phyloP scores from a whole-genome alignment of 2,329 filamentous ascomycete species.

The Aspergillus novofumigatus region DNA sequence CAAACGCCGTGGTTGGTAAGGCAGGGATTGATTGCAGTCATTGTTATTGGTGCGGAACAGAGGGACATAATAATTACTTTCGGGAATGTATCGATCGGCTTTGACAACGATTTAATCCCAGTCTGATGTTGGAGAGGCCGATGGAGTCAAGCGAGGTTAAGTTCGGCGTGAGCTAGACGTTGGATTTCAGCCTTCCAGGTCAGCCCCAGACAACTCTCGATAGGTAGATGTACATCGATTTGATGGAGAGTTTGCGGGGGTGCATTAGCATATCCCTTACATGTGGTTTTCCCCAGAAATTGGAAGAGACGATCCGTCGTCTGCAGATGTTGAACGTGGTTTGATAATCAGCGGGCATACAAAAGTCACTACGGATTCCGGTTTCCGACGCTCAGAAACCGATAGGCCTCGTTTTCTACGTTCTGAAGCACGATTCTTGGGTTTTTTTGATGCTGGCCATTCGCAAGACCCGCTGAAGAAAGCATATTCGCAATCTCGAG shows the following conservation, averaged over 20 bases:
- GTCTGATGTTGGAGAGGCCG: neutral
- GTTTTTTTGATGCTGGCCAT: neutral
- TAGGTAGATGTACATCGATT: neutral
- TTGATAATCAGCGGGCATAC: neutral
- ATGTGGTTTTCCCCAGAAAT: neutral
- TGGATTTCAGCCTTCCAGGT: no score
- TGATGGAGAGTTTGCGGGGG: neutral
- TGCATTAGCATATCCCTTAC: neutral
- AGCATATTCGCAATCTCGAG: neutral
- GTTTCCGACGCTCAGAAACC: neutral
- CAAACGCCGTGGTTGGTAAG: neutral
- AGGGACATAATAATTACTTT: neutral
- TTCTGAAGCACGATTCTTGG: neutral
- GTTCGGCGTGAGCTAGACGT: neutral
- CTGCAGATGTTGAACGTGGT: neutral
- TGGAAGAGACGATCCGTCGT: neutral
- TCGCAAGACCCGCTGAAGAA: neutral
- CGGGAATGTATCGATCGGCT: neutral
- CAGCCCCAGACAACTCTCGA: neutral
- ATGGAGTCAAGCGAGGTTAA: neutral
- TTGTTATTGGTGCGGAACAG: neutral
- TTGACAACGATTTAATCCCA: neutral
- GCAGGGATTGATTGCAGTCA: neutral
- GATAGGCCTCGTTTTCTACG: neutral
- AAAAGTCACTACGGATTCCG: neutral